These are phyloP conservation scores for Verticillium klebahnii DNA, from an alignment of 2,329 filamentous ascomycete genomes.

Conservation along the genomic window DNA sequence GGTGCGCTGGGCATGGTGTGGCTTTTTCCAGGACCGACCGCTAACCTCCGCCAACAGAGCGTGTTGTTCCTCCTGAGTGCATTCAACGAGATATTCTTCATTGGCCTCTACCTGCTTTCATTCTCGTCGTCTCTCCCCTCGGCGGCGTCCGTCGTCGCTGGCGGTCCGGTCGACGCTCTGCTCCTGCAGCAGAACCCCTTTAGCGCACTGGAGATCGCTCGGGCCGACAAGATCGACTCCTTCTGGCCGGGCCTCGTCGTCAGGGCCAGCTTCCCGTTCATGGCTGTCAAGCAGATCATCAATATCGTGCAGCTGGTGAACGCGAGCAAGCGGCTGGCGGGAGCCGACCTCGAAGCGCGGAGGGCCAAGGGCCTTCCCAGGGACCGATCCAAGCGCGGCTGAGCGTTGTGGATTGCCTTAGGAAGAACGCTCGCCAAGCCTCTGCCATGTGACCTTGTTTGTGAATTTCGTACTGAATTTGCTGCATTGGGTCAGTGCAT, in stretches of 20 bases:
- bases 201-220: conserved; percentile 86
- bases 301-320: conserved; percentile 93
- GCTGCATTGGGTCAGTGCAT: too few species aligned
- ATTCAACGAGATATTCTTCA: conserved; percentile 96
- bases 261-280: conserved; percentile 75
- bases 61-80: conserved; percentile 89
- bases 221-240: conserved; percentile 88
- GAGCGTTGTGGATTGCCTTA: too few species aligned
- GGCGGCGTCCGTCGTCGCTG: conserved; percentile 54
- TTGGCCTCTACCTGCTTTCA: conserved; percentile 93
- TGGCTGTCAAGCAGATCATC: conserved; percentile 88
- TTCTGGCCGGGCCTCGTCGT: conserved; percentile 66
- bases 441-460: too few species aligned
- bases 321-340: conserved; percentile 85
- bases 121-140: conserved; percentile 78
- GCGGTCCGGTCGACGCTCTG: too few species aligned
- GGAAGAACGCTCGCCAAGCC: too few species aligned
- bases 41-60: conserved; percentile 44
- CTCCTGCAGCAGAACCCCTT: conserved; percentile 72
- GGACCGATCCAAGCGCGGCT: conserved; percentile 15
- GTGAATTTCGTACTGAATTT: too few species aligned
- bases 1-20: conserved; percentile 41
- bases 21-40: too few species aligned
- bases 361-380: conserved; percentile 47
- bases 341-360: conserved; percentile 74